Base-by-base conservation (phyloP, 1,139 yeast species). In the Hyphopichia pseudoburtonii region DNA sequence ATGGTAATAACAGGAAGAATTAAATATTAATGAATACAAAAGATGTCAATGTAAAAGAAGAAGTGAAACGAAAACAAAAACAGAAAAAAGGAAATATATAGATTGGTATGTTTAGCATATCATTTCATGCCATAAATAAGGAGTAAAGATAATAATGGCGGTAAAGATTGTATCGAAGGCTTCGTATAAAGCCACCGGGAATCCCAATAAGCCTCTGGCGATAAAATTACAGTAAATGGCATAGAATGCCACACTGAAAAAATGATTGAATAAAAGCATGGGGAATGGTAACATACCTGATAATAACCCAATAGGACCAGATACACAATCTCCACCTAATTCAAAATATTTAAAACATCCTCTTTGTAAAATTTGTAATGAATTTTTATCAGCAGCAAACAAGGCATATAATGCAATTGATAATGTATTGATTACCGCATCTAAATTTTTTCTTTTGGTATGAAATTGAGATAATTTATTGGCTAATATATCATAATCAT, bases 341-440 rank as follows among this genome's bases (percentile, higher is more conserved):
- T 73, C 65, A 69, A 92, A 89, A 63, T 94, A 92, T 44, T 70
- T 67, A 73, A 89, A 89, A 62, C 98, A 92, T 9, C 98, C 99
- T 35, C 66, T 69, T 64, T 90, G 97, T 46, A 92, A 70, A 30
- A 86, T 76, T 45, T 65, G 65, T 46, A 92, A 70, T 39, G 86
- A 70, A 25, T 66, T 64, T 39, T 73, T 76, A 48, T 87, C 87
- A 15, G 97, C 97, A 3, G 97, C 95, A 61, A 94, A 92, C 41
- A 92, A 70, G 2, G 94, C 73, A 64, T 87, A 92, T 38, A 92
- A 73, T 1, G 98, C 97, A 52, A 90, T 82, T 5, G 97, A 88
- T 37, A 92, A 73, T 5, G 95, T 88, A 60, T 92, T 92, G 47
- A 92, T 78, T 24, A 90, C 97, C 1, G 92, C 77, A 49, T 86